A percentile compares a stretch with the other conserved stretches of the same genome.
These are phyloP conservation scores for Pyrus hybrid DNA, from an alignment of 331 rosid genomes.

Conservation along the genomic window DNA sequence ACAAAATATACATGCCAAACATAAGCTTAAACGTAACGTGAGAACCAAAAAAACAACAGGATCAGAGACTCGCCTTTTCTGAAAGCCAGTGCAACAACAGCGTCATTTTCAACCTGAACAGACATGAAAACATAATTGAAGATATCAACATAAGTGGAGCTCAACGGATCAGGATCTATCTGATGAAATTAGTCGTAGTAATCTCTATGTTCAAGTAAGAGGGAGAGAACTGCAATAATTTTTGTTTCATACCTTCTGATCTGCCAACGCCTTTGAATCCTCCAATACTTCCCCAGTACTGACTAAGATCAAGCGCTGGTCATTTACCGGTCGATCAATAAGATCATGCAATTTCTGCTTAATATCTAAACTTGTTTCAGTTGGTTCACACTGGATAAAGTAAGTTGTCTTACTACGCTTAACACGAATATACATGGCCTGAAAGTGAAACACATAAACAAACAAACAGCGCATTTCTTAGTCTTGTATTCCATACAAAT, in stretches of 20 bases:
- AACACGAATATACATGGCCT: conserved; percentile 89
- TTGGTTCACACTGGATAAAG: conserved; percentile 87
- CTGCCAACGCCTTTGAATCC: conserved; percentile 77
- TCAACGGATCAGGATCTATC: background rate
- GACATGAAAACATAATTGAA: background rate
- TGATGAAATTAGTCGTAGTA: background rate
- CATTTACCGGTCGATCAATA: conserved; percentile 40
- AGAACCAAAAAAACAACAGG: background rate
- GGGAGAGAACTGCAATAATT: background rate
- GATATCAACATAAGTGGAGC: background rate
- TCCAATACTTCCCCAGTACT: conserved; percentile 64
- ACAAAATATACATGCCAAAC: background rate
- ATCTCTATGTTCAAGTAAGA: background rate
- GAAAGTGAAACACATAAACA: background rate
- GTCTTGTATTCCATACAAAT: background rate
- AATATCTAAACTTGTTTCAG: conserved; percentile 62
- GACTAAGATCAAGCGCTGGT: conserved; percentile 62
- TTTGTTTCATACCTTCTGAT: conserved; percentile 53
- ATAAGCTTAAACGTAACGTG: background rate
- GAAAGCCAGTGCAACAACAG: conserved; percentile 69
- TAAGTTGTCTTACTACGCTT: conserved; percentile 78
- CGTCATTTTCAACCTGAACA: conserved; percentile 79
- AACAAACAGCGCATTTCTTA: background rate
- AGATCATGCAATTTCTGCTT: conserved; percentile 74
- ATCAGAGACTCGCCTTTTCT: conserved; percentile 48